phyloP scores from a whole-genome alignment of 2,329 filamentous ascomycete genomes.

The Microthyrium microscopicum region DNA sequence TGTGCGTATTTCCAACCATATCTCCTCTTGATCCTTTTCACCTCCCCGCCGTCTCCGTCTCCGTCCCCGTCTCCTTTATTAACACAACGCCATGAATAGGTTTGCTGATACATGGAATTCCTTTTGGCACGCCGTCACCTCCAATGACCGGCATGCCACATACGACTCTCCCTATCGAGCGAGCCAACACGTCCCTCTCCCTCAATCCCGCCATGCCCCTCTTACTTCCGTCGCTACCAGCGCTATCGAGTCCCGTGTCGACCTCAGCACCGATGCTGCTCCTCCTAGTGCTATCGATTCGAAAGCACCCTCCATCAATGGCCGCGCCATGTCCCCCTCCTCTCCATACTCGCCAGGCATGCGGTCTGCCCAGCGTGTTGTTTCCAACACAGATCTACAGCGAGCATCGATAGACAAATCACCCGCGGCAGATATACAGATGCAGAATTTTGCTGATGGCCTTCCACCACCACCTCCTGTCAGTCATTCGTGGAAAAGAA shows the following conservation, averaged over 20 bases:
- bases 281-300: too few species aligned
- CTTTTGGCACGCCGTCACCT: conserved; percentile 81
- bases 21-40: too few species aligned
- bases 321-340: conserved; percentile 45
- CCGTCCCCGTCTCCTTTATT: not conserved
- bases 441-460: conserved; percentile 91
- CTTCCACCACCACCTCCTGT: conserved; percentile 79
- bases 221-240: conserved; percentile 75
- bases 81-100: conserved; percentile 1
- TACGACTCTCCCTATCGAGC: conserved; percentile 88
- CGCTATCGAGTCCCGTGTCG: conserved; percentile 72
- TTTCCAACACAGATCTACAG: conserved; percentile 40
- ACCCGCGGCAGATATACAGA: conserved; percentile 70
- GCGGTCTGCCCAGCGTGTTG: conserved; percentile 57
- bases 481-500: conserved; percentile 79
- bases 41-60: too few species aligned
- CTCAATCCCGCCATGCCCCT: conserved; percentile 63
- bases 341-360: conserved; percentile 82
- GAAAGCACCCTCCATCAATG: conserved; percentile 33
- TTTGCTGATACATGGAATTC: conserved; percentile 48
- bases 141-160: conserved; percentile 67
- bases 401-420: conserved; percentile 40
- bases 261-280: conserved; percentile 38
- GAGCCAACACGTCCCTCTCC: conserved; percentile 75
- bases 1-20: too few species aligned